Base-by-base conservation (phyloP, 2,329 filamentous ascomycete genomes). In the Colletotrichum karsti region DNA sequence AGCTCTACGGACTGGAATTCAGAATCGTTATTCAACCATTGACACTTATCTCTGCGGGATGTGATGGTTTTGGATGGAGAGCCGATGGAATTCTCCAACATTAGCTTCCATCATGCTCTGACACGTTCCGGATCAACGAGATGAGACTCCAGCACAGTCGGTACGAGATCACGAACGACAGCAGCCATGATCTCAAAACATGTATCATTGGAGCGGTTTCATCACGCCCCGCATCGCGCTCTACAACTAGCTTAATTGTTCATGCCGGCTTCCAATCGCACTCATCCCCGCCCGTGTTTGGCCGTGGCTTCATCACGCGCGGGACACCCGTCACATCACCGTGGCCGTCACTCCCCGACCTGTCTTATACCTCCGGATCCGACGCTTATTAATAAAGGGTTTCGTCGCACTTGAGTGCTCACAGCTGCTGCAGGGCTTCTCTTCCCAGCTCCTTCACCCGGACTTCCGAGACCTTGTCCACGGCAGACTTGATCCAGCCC, bases 371-470 rank as follows among this genome's bases (percentile, higher is more conserved):
- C 51, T 44, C 28, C 24, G 24, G n/a, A 20, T 28, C 26, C 22
- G 42, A 55, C n/a, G 24, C 39, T 20, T 22, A 46, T 62, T 56
- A 56, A 10, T 24, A 24, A 7, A 28, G 13, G 26, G 8, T 26
- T 10, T 7, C n/a, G 59, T 28, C 37, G 37, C 42, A 18, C 24
- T 7, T 55, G 15, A 12, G 12, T 37, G 39, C 46, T 67, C 48
- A 53, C 59, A 83, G 62, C 53, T 83, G 67, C 39, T 76, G 78
- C 66, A 84, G 72, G 69, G 83, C 85, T 73, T 88, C 86, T 8
- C 78, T 77, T 0, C 82, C 83, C 18, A 85, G 74, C n/a, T 76
- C 75, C 74, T 82, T 82, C 24, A 89, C 81, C 26, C 85, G 79
- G 10, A 79, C 78, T 67, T 89, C 87, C 0, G 76, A 73, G 12